A percentile compares a stretch with the other conserved stretches of the same genome.
Conservation (phyloP, 148 eudicot genomes). For the Vaccinium corymbosum region DNA sequence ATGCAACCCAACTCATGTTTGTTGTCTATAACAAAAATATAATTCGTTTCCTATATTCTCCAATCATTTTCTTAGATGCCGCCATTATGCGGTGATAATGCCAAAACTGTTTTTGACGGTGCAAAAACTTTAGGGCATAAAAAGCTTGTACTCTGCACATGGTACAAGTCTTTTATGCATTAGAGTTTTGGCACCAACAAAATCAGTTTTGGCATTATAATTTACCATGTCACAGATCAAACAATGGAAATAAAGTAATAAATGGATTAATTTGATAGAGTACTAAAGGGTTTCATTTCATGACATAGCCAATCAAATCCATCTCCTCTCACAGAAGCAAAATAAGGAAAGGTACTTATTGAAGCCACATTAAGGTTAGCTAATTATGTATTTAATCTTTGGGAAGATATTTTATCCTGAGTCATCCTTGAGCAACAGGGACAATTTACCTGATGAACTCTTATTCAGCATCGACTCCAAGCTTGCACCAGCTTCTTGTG, state of each 20-base stretch:
- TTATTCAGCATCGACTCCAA: constrained; percentile 56
- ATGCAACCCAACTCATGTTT: background rate
- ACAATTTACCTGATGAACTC: constrained; percentile 54
- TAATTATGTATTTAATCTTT: background rate
- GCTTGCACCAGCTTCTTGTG: constrained; percentile 66
- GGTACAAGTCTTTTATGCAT: too few relatives aligned
- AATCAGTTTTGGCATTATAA: too few relatives aligned
- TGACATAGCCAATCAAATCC: background rate
- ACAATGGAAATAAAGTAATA: background rate
- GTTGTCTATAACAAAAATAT: background rate
- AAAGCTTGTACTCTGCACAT: too few relatives aligned
- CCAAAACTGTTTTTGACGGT: too few relatives aligned
- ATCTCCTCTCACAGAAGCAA: background rate
- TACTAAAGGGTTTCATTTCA: background rate
- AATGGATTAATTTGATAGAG: background rate
- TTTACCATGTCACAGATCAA: background rate
- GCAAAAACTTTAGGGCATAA: too few relatives aligned
- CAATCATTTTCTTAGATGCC: background rate
- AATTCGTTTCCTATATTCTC: background rate
- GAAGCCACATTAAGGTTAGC: background rate
- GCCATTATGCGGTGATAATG: background rate
- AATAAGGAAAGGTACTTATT: background rate
- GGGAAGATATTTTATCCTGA: background rate
- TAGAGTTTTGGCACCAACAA: too few relatives aligned
- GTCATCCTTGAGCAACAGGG: background rate